Evolutionary conservation across 2,329 filamentous ascomycete species (phyloP).

Genomic region (Diaporthe vexans): DNA sequence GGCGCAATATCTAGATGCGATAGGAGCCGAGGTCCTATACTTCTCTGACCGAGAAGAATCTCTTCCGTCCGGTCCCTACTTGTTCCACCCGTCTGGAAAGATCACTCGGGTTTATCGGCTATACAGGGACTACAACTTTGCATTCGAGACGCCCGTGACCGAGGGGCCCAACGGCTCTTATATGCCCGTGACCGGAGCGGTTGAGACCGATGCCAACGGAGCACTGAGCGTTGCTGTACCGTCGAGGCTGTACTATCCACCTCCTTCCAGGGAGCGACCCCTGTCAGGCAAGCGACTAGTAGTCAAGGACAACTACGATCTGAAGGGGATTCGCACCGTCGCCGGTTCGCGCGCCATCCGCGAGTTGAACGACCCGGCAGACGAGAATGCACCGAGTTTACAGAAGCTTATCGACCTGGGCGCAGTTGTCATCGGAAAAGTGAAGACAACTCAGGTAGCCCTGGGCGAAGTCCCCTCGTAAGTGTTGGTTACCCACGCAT

Average conservation of each 20-base stretch:
- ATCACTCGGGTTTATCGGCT: slow-evolving; percentile 7
- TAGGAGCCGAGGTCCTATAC: not conserved
- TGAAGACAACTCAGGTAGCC: slow-evolving; percentile 1
- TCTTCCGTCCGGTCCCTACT: not conserved
- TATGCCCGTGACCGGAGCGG: not conserved
- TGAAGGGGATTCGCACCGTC: slow-evolving; percentile 7
- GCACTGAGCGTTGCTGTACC: slow-evolving; percentile 13
- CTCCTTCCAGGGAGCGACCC: not conserved
- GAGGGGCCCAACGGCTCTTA: not conserved
- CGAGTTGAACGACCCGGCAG: not conserved
- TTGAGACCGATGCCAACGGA: slow-evolving; percentile 2
- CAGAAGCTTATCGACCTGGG: slow-evolving; percentile 9
- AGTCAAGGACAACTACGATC: slow-evolving; percentile 5
- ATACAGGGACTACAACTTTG: not conserved
- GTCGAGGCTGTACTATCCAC: slow-evolving; percentile 5
- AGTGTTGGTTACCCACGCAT: not conserved
- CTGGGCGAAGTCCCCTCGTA: slow-evolving; percentile 2
- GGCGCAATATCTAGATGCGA: not conserved
- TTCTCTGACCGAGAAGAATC: not conserved
- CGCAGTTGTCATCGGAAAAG: slow-evolving; percentile 17
- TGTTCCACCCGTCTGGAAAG: slow-evolving; percentile 10
- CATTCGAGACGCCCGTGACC: slow-evolving; percentile 1
- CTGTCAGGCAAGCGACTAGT: slow-evolving; percentile 5
- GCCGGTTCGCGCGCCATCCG: slow-evolving; percentile 4
- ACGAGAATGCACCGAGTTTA: not conserved